Evolutionary conservation across 164 flowering plant genomes (phyloP).

Genomic region (Warburgia ugandensis): DNA sequence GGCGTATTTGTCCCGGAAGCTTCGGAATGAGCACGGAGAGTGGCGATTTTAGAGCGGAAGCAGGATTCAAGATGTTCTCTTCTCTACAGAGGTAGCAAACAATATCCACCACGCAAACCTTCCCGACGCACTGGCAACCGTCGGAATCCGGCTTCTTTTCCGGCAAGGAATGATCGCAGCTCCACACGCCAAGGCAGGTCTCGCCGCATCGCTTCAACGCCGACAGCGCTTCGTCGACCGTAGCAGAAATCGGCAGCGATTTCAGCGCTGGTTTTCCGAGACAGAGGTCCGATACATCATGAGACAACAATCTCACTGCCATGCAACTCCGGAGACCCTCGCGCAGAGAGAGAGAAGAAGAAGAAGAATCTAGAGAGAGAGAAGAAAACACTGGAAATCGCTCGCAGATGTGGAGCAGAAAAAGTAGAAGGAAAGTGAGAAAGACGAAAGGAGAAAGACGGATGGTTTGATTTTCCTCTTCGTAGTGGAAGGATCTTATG

Average conservation of each 20-base stretch:
- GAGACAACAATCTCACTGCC: conserved; percentile 56
- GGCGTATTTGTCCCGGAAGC: conserved; percentile 33
- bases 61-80: conserved; percentile 45
- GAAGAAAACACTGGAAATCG: no score
- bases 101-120: conserved; percentile 76
- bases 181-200: conserved; percentile 58
- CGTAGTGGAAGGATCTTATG: no score
- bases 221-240: conserved; percentile 51
- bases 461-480: no score
- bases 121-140: conserved; percentile 63
- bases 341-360: no score
- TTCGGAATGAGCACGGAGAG: conserved; percentile 42
- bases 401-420: no score
- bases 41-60: conserved; percentile 49
- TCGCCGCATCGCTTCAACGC: conserved; percentile 54
- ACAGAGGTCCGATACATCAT: conserved; percentile 81
- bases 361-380: no score
- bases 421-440: no score
- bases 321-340: no score
- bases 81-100: conserved; percentile 54
- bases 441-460: no score
- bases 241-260: conserved; percentile 35
- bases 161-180: conserved; percentile 34
- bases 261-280: conserved; percentile 53
- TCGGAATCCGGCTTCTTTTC: not conserved